These are phyloP conservation scores for Xylaria polymorpha DNA, from an alignment of 2,329 filamentous ascomycete species.

Conservation along the genomic window DNA sequence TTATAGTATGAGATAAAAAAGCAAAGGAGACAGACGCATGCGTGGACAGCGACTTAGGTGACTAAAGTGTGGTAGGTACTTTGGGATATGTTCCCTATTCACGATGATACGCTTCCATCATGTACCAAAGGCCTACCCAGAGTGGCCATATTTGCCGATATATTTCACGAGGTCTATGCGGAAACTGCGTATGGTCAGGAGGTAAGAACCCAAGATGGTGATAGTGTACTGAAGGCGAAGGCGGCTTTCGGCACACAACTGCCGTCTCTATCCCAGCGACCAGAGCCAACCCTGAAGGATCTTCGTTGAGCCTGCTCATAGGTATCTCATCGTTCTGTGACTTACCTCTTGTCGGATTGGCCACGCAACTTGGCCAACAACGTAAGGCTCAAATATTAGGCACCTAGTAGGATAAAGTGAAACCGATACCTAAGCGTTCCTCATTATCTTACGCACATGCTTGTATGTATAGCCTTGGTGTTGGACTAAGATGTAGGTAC, in stretches of 20 bases:
- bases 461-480: not conserved
- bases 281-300: not conserved
- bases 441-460: not conserved
- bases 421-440: not conserved
- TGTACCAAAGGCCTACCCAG: no score
- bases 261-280: not conserved
- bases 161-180: not conserved
- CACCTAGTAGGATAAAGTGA: not conserved
- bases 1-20: not conserved
- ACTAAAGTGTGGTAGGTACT: no score
- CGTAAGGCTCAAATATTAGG: no score
- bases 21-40: no score
- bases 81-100: not conserved
- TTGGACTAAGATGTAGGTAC: not conserved
- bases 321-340: not conserved
- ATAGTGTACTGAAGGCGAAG: not conserved
- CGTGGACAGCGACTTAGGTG: no score
- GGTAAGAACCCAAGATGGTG: not conserved
- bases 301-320: not conserved
- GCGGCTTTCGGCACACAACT: not conserved
- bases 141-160: no score
- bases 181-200: not conserved
- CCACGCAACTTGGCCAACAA: not conserved
- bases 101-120: no score
- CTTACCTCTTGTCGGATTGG: not conserved